Base-by-base conservation (phyloP, 2,329 filamentous ascomycete species). In the Alternaria metachromatica region DNA sequence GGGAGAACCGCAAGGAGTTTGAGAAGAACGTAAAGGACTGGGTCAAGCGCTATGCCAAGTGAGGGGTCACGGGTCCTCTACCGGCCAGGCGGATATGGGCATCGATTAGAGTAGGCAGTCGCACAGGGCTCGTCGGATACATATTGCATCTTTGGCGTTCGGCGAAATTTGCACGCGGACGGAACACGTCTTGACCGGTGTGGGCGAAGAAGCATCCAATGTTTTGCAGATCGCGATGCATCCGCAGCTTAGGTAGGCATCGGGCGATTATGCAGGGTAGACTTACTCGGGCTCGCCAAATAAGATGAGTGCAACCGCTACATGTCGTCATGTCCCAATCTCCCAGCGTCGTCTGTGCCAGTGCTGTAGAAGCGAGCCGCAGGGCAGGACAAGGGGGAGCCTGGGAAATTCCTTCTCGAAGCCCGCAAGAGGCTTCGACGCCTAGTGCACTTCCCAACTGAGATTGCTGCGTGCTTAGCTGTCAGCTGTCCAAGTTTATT, bases 1-100 rank as follows among this genome's bases (percentile, higher is more conserved):
- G 89, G 78, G 87, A 85, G 67, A 87, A 94, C 73, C 84, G 87
- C 46, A 81, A 83, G 54, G 87, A 85, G 69, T 97, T 92, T 76
- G 89, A 94, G 61, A 91, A 91, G 84, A 90, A 87, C 55, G 94
- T 90, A 8, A 87, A 86, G 80, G 83, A 86, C n/a, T 94, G 93
- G 85, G 90, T 92, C 49, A 85, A 86, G 72, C 87, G 89, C 71
- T 93, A 94, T 79, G 94, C 94, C 11, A 86, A 75, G 69, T 81
- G 64, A 69, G 54, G 43, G 51, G 37, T 48, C 55, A 55, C 15
- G 44, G 30, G 30, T 12, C 20, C 49, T 53, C 13, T 53, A 58
- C 61, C 50, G 61, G 58, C 51, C 57, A 62, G 48, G 48, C 53
- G 28, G 45, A 49, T 50, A 25, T 12, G 18, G 37, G 41, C 46